Base-by-base conservation (phyloP, 2,329 filamentous ascomycete species). In the Sporothrix sp. region DNA sequence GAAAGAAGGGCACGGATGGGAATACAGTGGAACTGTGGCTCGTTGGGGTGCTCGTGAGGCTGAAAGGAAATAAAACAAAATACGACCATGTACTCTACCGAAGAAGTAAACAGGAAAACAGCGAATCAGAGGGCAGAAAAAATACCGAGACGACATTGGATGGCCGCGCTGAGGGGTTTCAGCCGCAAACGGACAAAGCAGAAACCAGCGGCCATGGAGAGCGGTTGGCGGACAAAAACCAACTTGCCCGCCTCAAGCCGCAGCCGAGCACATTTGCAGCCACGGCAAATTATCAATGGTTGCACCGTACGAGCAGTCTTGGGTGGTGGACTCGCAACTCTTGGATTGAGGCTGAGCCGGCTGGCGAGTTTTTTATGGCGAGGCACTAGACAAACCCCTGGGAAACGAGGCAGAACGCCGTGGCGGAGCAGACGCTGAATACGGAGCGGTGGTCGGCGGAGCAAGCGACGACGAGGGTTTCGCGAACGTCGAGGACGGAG, bases 381-480 rank as follows among this genome's bases (percentile, higher is more conserved):
- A 45, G 14, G 33, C 39, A 25, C 33, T 50, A 50, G 36, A 45
- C 32, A 27, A 13, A 38, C 23, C 37, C 37, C 44, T 48, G 50
- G 33, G 36, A 46, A 36, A 44, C 50, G 32, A 52, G 50, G 50
- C 50, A 52, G 44, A 43, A 33, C 44, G 33, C 16, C 44, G 50
- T 48, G 50, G 50, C 50, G 50, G 39, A 48, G 50, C 45, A 46
- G 42, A 7, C 11, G 10, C 33, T 10, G 8, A 20, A 21, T 38
- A 4, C 4, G 36, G 42, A 30, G 35, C 21, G 30, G 43, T 20
- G 43, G 43, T 25, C 30, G 30, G 42, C n/a, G 36, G 32, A 30
- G 16, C 11, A 48, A 40, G 16, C 4, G 20, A 20, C 4, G 20
- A 39, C 8, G 10, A 38, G 18, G 8, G n/a, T n/a, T n/a, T n/a